phyloP scores from a whole-genome alignment of 257 asterid genomes.

The Perilla frutescens region DNA sequence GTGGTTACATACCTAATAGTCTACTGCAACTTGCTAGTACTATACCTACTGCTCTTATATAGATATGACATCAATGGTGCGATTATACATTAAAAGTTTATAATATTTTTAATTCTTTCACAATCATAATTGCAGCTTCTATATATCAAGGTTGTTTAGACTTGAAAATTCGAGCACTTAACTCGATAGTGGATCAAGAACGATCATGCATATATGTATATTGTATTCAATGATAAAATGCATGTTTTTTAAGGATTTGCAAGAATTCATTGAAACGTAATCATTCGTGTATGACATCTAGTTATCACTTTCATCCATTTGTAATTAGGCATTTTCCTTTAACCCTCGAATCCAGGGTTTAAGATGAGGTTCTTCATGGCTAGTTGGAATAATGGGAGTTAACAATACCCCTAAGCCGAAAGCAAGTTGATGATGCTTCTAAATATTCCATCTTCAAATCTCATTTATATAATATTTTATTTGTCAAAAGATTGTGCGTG shows the following conservation, averaged over 20 bases:
- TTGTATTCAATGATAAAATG: not conserved
- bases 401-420: slow-evolving; percentile 33
- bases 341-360: slow-evolving; percentile 49
- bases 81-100: not conserved
- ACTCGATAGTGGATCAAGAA: slow-evolving; percentile 27
- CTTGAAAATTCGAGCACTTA: not conserved
- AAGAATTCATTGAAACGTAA: not conserved
- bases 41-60: not conserved
- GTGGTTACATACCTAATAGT: too few relatives aligned
- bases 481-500: too few relatives aligned
- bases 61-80: not conserved
- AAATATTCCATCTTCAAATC: slow-evolving; percentile 36
- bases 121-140: not conserved
- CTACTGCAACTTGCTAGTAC: too few relatives aligned
- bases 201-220: not conserved
- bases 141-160: too few relatives aligned
- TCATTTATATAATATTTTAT: slow-evolving; percentile 8
- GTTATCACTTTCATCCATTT: slow-evolving; percentile 18
- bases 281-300: not conserved
- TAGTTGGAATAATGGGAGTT: slow-evolving; percentile 37
- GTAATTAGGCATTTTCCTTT: slow-evolving; percentile 28
- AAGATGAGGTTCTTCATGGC: slow-evolving; percentile 42
- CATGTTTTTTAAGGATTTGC: not conserved
- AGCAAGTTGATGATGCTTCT: slow-evolving; percentile 29
- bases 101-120: not conserved